Percentiles rank a stretch among this genome's conserved stretches.
These are phyloP conservation scores for Apiospora kogelbergensis DNA, from an alignment of 2,329 filamentous ascomycete genomes.

Conservation along the genomic window DNA sequence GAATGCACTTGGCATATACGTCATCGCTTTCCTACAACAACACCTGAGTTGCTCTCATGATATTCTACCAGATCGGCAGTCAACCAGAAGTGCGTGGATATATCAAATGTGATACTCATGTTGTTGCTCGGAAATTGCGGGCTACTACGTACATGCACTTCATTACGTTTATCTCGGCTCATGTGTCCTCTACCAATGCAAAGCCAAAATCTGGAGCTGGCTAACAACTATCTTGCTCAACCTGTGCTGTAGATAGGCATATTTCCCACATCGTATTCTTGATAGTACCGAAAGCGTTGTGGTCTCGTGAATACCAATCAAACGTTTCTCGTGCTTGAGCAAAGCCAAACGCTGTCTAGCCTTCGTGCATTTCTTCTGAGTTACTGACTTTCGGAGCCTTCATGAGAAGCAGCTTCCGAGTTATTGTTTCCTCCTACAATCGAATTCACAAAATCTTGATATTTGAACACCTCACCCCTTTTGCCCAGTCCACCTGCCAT, in stretches of 20 bases:
- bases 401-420: not conserved
- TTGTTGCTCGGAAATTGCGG: no score
- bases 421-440: constrained; percentile 55
- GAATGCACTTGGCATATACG: not conserved
- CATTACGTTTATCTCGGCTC: not conserved
- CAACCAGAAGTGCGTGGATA: no score
- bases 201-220: not conserved
- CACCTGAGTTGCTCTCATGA: not conserved
- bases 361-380: not conserved
- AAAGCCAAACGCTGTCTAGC: not conserved
- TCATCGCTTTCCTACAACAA: not conserved
- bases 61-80: not conserved
- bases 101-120: no score
- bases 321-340: not conserved
- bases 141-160: no score
- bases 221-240: not conserved
- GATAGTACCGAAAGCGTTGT: no score
- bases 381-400: not conserved
- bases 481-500: constrained; percentile 55
- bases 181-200: not conserved
- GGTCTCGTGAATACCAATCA: not conserved
- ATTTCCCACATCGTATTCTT: no score
- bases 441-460: constrained; percentile 84
- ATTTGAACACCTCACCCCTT: constrained; percentile 87
- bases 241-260: no score